phyloP scores from a whole-genome alignment of 1,284 basidiomycete species.

The Laetiporus sulphureus region DNA sequence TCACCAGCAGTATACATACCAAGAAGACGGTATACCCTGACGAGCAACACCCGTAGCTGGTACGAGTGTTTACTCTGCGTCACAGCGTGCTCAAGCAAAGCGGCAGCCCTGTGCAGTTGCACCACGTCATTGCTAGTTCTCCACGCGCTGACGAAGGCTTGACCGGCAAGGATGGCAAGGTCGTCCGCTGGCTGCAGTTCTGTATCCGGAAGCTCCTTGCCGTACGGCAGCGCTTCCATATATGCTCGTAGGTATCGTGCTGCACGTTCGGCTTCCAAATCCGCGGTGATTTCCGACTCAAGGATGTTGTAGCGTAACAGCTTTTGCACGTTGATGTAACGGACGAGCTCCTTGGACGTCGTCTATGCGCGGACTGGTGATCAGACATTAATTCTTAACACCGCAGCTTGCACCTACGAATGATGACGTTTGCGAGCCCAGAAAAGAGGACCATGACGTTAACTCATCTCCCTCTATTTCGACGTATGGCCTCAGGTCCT shows the following conservation, averaged over 20 bases:
- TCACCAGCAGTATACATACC: conserved; percentile 42
- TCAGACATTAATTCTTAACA: neutral
- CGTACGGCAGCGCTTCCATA: conserved; percentile 57
- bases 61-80: conserved; percentile 74
- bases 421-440: conserved; percentile 38
- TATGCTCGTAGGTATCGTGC: conserved; percentile 54
- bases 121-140: conserved; percentile 42
- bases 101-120: conserved; percentile 57
- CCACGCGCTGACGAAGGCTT: conserved; percentile 64
- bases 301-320: conserved; percentile 55
- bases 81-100: conserved; percentile 66
- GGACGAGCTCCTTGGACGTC: conserved; percentile 42
- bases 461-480: conserved; percentile 40
- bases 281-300: conserved; percentile 40
- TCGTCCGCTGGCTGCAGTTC: conserved; percentile 89
- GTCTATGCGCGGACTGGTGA: conserved; percentile 23
- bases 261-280: conserved; percentile 48
- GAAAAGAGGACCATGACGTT: conserved; percentile 47
- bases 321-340: conserved; percentile 68
- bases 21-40: conserved; percentile 74
- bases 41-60: conserved; percentile 65
- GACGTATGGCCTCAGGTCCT: conserved; percentile 72
- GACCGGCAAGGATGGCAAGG: conserved; percentile 67
- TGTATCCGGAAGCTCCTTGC: conserved; percentile 57
- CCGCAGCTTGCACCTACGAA: conserved; percentile 35